Percentiles rank a stretch among this genome's conserved stretches.
Evolutionary conservation across 352 stramenopile genomes (phyloP).

Genomic region (Pythium rishiriense): DNA sequence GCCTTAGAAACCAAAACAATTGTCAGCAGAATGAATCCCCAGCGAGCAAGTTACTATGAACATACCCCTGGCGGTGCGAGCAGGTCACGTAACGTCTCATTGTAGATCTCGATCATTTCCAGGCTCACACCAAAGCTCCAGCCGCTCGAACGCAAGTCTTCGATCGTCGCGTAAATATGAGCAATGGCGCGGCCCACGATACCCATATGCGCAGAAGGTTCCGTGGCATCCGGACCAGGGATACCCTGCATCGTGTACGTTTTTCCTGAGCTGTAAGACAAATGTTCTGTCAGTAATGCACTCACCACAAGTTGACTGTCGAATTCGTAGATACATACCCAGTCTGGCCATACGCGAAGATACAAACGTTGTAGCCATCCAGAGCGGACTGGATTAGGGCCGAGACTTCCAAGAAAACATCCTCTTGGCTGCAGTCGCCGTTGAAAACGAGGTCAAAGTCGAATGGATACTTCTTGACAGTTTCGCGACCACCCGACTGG

Average conservation of each 20-base stretch:
- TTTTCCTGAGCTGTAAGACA: slow-evolving; percentile 63
- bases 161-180: slow-evolving; percentile 75
- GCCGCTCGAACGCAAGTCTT: slow-evolving; percentile 57
- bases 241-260: slow-evolving; percentile 88
- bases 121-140: slow-evolving; percentile 76
- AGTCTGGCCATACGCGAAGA: slow-evolving; percentile 93
- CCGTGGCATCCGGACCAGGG: slow-evolving; percentile 42
- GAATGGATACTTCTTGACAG: slow-evolving; percentile 91
- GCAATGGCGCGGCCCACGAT: slow-evolving; percentile 80
- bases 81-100: slow-evolving; percentile 95
- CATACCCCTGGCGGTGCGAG: slow-evolving; percentile 65
- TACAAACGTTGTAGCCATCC: slow-evolving; percentile 95
- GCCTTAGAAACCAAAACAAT: slow-evolving; percentile 29
- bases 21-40: not conserved
- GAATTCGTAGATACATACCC: slow-evolving; percentile 36
- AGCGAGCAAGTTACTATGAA: not conserved
- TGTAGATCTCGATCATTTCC: slow-evolving; percentile 97
- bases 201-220: slow-evolving; percentile 60
- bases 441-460: slow-evolving; percentile 98
- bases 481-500: slow-evolving; percentile 46
- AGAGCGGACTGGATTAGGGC: slow-evolving; percentile 93
- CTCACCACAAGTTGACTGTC: not conserved
- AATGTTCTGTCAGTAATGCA: not conserved
- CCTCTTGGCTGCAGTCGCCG: slow-evolving; percentile 90
- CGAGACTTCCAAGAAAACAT: slow-evolving; percentile 96